phyloP scores from a whole-genome alignment of 2,329 filamentous ascomycete species.

The Coniochaeta sp. region DNA sequence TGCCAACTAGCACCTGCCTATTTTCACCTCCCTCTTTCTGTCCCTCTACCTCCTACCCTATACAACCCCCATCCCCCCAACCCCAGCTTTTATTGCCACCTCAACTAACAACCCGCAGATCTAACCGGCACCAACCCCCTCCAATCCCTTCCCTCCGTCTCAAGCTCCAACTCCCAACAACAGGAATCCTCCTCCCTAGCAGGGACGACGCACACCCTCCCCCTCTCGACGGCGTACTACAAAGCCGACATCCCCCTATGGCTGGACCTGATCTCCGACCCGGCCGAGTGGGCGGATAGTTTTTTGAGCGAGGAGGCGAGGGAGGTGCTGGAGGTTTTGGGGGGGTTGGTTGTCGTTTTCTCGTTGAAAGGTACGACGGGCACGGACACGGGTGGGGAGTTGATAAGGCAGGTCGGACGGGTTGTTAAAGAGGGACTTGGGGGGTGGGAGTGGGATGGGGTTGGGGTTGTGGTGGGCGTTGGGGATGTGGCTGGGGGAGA shows the following conservation, averaged over 20 bases:
- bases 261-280: constrained; percentile 53
- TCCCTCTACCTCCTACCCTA: no score
- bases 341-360: constrained; percentile 51
- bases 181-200: constrained; percentile 37
- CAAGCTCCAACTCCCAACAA: constrained; percentile 5
- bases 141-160: constrained; percentile 6
- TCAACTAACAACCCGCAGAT: constrained; percentile 6
- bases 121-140: constrained; percentile 11
- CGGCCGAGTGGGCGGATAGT: constrained; percentile 47
- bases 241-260: constrained; percentile 54
- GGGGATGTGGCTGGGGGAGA: constrained; percentile 5
- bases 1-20: no score
- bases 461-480: constrained; percentile 53
- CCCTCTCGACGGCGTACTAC: constrained; percentile 55
- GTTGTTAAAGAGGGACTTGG: constrained; percentile 52
- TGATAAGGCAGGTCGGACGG: constrained; percentile 46
- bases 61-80: no score
- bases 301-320: constrained; percentile 55
- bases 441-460: constrained; percentile 59
- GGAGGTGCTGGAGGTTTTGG: constrained; percentile 56
- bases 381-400: constrained; percentile 23
- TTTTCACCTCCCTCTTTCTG: no score
- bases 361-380: constrained; percentile 22
- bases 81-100: not conserved
- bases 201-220: constrained; percentile 50